Conservation (phyloP, 257 asterid genomes). For the Echium plantagineum region DNA sequence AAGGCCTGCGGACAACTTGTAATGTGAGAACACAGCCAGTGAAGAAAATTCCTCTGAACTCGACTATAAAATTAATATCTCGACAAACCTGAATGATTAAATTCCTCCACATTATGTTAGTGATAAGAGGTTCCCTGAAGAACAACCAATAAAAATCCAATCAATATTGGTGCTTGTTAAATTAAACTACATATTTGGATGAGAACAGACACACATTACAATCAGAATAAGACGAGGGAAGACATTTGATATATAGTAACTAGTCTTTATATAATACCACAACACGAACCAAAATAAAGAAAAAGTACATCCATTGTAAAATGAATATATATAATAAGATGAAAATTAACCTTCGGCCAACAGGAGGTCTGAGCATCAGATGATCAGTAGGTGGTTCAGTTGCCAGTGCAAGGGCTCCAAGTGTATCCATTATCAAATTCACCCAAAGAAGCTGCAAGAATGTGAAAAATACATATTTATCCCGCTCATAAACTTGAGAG, state of each 20-base stretch:
- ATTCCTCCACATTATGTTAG: constrained; percentile 98
- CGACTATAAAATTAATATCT: not conserved
- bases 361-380: constrained; percentile 3
- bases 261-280: too few species aligned
- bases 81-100: constrained; percentile 64
- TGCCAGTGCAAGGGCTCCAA: constrained; percentile 4
- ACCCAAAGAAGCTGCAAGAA: not conserved
- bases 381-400: constrained; percentile 3
- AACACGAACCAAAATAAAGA: too few species aligned
- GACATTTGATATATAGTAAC: too few species aligned
- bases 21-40: constrained; percentile 1
- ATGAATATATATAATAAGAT: too few species aligned
- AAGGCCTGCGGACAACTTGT: constrained; percentile 41
- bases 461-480: not conserved
- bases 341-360: not conserved
- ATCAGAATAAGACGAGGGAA: too few species aligned
- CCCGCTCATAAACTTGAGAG: too few species aligned
- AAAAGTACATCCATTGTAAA: not conserved
- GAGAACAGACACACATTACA: not conserved
- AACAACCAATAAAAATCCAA: constrained; percentile 3
- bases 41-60: not conserved
- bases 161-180: constrained; percentile 1
- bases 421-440: not conserved
- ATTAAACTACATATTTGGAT: too few species aligned
- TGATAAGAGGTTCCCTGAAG: constrained; percentile 88